Percentiles rank a stretch among this genome's conserved stretches.
These are phyloP conservation scores for Colletotrichum tabaci DNA, from an alignment of 2,329 filamentous ascomycete species.

Conservation along the genomic window DNA sequence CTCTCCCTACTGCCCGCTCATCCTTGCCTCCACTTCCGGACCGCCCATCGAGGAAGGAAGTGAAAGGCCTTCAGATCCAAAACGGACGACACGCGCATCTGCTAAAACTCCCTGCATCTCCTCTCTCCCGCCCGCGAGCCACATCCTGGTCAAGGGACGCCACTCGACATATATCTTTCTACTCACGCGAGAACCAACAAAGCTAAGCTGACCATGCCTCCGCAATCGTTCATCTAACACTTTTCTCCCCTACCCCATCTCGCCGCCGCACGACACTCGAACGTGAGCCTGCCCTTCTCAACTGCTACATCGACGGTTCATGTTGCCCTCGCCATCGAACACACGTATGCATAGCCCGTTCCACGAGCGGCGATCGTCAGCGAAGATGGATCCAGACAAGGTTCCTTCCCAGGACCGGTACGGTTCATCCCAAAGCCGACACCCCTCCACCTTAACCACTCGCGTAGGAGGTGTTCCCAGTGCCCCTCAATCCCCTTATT, in stretches of 20 bases:
- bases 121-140: constrained; percentile 17
- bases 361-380: constrained; percentile 22
- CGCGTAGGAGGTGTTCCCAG: constrained; percentile 14
- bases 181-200: constrained; percentile 27
- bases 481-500: constrained; percentile 38
- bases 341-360: constrained; percentile 34
- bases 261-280: constrained; percentile 31
- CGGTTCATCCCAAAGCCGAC: constrained; percentile 30
- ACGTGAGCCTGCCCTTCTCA: constrained; percentile 17
- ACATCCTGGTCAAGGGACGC: constrained; percentile 24
- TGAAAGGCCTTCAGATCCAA: constrained; percentile 24
- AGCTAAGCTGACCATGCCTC: constrained; percentile 35
- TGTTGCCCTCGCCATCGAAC: constrained; percentile 26
- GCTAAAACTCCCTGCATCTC: constrained; percentile 35
- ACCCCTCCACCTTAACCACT: constrained; percentile 10
- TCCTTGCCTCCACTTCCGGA: constrained; percentile 27
- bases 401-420: constrained; percentile 25
- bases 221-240: constrained; percentile 37
- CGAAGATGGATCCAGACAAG: constrained; percentile 37
- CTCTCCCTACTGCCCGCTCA: constrained; percentile 3
- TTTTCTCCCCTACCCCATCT: constrained; percentile 18
- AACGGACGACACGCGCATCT: constrained; percentile 30
- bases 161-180: constrained; percentile 19
- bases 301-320: constrained; percentile 28
- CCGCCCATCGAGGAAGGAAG: constrained; percentile 19